A percentile compares a stretch with the other conserved stretches of the same genome.
These are phyloP conservation scores for Pseudogymnoascus sp. DNA, from an alignment of 2,329 filamentous ascomycete genomes.

Conservation along the genomic window DNA sequence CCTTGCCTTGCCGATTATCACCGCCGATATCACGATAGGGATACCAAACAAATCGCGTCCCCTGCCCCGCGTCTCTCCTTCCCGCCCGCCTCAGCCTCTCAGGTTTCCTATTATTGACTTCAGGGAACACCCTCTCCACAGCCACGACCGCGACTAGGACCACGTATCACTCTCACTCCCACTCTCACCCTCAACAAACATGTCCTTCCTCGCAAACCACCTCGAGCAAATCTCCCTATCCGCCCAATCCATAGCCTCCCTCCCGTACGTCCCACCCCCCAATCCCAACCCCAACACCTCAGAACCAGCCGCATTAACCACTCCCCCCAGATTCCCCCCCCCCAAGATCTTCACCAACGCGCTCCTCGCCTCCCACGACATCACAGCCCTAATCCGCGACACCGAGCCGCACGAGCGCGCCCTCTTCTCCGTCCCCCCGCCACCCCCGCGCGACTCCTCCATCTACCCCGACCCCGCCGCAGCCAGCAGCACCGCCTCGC, in stretches of 20 bases:
- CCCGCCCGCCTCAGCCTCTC: not conserved
- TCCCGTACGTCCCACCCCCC: slow-evolving; percentile 48
- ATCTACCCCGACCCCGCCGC: too few relatives aligned
- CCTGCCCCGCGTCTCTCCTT: not conserved
- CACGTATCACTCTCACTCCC: slow-evolving; percentile 8
- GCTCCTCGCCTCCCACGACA: too few relatives aligned
- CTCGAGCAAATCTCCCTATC: slow-evolving; percentile 70
- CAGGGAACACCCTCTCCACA: not conserved
- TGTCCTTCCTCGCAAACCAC: slow-evolving; percentile 62
- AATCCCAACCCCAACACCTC: too few relatives aligned
- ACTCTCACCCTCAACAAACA: slow-evolving; percentile 28
- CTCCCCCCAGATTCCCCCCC: too few relatives aligned
- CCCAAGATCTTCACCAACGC: too few relatives aligned
- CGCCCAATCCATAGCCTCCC: slow-evolving; percentile 65
- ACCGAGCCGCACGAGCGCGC: too few relatives aligned
- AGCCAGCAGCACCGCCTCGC: too few relatives aligned
- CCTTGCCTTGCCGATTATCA: not conserved
- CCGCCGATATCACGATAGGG: not conserved
- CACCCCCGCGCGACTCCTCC: too few relatives aligned
- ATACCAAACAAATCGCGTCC: not conserved
- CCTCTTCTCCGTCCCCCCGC: too few relatives aligned
- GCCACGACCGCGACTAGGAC: not conserved
- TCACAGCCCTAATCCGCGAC: too few relatives aligned
- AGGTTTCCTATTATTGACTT: not conserved
- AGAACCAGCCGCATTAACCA: too few relatives aligned